phyloP scores from a whole-genome alignment of 805 yeast species.

The Hanseniaspora guilliermondii region DNA sequence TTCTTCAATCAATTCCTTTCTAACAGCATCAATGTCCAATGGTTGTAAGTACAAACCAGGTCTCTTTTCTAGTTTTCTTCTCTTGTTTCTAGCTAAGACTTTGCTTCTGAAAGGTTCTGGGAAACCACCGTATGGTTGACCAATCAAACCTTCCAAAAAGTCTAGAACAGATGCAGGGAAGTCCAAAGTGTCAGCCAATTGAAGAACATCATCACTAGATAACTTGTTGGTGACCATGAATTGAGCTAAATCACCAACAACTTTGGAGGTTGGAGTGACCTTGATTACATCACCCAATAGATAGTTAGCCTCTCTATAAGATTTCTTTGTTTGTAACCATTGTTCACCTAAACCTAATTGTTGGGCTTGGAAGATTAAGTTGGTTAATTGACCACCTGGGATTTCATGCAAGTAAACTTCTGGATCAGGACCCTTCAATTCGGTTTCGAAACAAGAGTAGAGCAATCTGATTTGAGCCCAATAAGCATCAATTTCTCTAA shows the following conservation, averaged over 20 bases:
- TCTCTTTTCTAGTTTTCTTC: constrained; percentile 66
- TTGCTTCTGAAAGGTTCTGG: constrained; percentile 96
- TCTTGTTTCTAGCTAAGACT: constrained; percentile 78
- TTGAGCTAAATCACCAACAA: constrained; percentile 99
- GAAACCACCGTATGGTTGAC: constrained; percentile 99
- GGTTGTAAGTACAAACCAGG: constrained; percentile 90
- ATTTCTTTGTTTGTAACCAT: constrained; percentile 92
- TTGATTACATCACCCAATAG: constrained; percentile 93
- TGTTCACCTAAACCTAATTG: constrained; percentile 95
- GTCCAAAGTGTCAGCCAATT: constrained; percentile 80
- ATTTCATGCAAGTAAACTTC: constrained; percentile 97
- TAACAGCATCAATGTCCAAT: constrained; percentile 59
- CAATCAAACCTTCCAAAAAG: constrained; percentile 98
- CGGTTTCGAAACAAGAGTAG: constrained; percentile 96
- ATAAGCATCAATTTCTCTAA: constrained; percentile 79
- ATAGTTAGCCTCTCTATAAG: constrained; percentile 81
- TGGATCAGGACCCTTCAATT: constrained; percentile 98
- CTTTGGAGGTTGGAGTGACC: constrained; percentile 99
- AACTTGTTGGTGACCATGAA: constrained; percentile 96
- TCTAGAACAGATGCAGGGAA: constrained; percentile 98
- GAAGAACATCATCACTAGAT: constrained; percentile 69
- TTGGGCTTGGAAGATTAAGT: constrained; percentile 96
- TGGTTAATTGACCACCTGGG: constrained; percentile 99
- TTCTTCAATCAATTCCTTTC: constrained; percentile 59
- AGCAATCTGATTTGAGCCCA: constrained; percentile 98